Percentiles rank a stretch among this genome's conserved stretches.
Evolutionary conservation across 768 basidiomycete species (phyloP).

Genomic region (Agrocybe praecox): DNA sequence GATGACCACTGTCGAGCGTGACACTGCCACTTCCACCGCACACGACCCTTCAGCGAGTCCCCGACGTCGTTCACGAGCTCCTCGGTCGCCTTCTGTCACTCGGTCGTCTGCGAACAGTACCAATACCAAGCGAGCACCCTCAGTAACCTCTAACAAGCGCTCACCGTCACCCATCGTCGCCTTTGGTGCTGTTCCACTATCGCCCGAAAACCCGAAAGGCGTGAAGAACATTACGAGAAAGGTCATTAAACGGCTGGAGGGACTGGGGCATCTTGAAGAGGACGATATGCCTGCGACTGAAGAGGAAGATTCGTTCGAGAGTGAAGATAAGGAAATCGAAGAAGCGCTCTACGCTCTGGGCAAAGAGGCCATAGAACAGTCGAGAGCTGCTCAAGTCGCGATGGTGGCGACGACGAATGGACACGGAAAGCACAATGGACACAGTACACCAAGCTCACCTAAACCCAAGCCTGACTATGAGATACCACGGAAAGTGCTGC

Average conservation of each 20-base stretch:
- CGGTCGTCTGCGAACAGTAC: too few relatives aligned
- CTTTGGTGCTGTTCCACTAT: constrained; percentile 38
- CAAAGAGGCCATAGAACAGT: constrained; percentile 16
- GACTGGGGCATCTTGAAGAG: constrained; percentile 42
- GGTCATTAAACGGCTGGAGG: constrained; percentile 50
- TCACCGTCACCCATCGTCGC: constrained; percentile 52
- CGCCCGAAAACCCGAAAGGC: constrained; percentile 38
- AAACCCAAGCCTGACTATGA: constrained; percentile 75
- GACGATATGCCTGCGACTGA: constrained; percentile 28
- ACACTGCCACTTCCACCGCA: constrained; percentile 14
- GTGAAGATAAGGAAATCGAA: constrained; percentile 26
- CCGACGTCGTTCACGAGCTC: constrained; percentile 20
- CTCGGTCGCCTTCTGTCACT: constrained; percentile 24
- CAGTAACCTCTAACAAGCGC: constrained; percentile 29
- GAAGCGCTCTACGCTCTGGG: constrained; percentile 24
- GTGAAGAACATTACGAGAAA: constrained; percentile 50
- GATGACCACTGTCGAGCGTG: constrained; percentile 10
- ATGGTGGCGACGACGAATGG: too few relatives aligned
- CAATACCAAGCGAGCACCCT: constrained; percentile 1
- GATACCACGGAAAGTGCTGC: constrained; percentile 84
- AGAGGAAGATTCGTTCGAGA: constrained; percentile 33
- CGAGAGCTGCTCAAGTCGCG: constrained; percentile 10
- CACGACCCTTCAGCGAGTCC: constrained; percentile 16
- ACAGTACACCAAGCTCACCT: constrained; percentile 10
- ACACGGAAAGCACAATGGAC: constrained; percentile 13